A percentile compares a stretch with the other conserved stretches of the same genome.
Evolutionary conservation across 2,329 filamentous ascomycete genomes (phyloP).

Genomic region (Lachnellula cervina): DNA sequence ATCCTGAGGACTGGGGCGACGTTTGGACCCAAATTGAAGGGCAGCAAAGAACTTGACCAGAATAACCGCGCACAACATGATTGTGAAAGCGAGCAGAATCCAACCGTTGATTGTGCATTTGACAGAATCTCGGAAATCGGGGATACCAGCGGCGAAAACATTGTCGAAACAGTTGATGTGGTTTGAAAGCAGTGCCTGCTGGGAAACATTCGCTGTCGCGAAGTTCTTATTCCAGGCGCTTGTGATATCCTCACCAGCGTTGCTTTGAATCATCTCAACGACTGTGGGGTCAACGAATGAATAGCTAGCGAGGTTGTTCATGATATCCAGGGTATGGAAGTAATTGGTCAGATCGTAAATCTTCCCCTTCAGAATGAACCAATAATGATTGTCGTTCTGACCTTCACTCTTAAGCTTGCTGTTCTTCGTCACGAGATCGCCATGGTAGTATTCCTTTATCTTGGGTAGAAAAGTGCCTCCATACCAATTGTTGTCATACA

Average conservation of each 20-base stretch:
- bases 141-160: slow-evolving; percentile 74
- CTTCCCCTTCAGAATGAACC: slow-evolving; percentile 71
- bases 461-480: slow-evolving; percentile 64
- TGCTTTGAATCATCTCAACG: slow-evolving; percentile 62
- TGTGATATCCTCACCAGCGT: slow-evolving; percentile 77
- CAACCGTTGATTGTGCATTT: slow-evolving; percentile 87
- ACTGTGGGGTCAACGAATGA: slow-evolving; percentile 68
- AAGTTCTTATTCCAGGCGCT: slow-evolving; percentile 54
- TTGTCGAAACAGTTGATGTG: slow-evolving; percentile 78
- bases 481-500: slow-evolving; percentile 74
- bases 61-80: slow-evolving; percentile 77
- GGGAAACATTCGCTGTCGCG: slow-evolving; percentile 46
- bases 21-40: slow-evolving; percentile 88
- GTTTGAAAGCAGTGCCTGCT: slow-evolving; percentile 50
- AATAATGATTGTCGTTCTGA: slow-evolving; percentile 60
- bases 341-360: slow-evolving; percentile 93
- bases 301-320: slow-evolving; percentile 50
- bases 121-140: slow-evolving; percentile 75
- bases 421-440: slow-evolving; percentile 70
- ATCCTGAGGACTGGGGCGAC: slow-evolving; percentile 83
- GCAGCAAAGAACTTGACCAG: slow-evolving; percentile 86
- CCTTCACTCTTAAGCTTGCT: slow-evolving; percentile 60
- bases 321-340: slow-evolving; percentile 65
- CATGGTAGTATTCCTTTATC: slow-evolving; percentile 84
- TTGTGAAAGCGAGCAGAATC: slow-evolving; percentile 80